Percentiles rank a stretch among this genome's conserved stretches.
These are phyloP conservation scores for Dryas octopetala DNA, from an alignment of 306 rosid species.

Conservation along the genomic window DNA sequence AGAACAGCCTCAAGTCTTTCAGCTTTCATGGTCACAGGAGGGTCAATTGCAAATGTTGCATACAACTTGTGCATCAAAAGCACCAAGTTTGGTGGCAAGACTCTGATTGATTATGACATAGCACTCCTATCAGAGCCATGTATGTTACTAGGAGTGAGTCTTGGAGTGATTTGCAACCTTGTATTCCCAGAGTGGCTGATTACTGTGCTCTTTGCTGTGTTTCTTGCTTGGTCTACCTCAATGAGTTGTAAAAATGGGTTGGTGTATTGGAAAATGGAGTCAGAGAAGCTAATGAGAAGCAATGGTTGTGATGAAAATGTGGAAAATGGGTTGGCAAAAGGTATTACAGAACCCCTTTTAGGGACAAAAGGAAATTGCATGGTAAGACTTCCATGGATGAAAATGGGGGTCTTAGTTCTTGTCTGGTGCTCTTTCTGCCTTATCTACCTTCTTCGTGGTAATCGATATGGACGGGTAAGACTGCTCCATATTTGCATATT, in stretches of 20 bases:
- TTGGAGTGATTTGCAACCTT: slow-evolving; percentile 82
- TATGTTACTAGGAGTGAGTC: slow-evolving; percentile 79
- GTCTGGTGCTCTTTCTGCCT: slow-evolving; percentile 74
- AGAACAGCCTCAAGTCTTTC: slow-evolving; percentile 78
- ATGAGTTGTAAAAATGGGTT: slow-evolving; percentile 69
- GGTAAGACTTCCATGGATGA: slow-evolving; percentile 58
- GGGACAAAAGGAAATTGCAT: slow-evolving; percentile 21
- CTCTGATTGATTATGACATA: slow-evolving; percentile 66
- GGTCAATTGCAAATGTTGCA: slow-evolving; percentile 72
- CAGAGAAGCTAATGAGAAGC: slow-evolving; percentile 41
- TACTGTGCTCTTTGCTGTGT: slow-evolving; percentile 62
- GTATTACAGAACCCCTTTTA: slow-evolving; percentile 48
- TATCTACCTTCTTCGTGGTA: slow-evolving; percentile 77
- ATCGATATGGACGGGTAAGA: slow-evolving; percentile 61
- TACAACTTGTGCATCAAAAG: slow-evolving; percentile 43
- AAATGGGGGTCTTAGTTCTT: slow-evolving; percentile 58
- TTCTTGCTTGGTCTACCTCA: slow-evolving; percentile 82
- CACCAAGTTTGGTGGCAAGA: slow-evolving; percentile 46
- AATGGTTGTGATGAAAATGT: slow-evolving; percentile 30
- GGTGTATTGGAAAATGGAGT: slow-evolving; percentile 55
- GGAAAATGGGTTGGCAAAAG: slow-evolving; percentile 34
- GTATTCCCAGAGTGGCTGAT: slow-evolving; percentile 84
- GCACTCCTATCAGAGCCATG: slow-evolving; percentile 75
- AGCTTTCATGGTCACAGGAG: slow-evolving; percentile 94
- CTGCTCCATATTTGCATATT: too few species aligned